Base-by-base conservation (phyloP, 176 grass and related monocot genomes). In the Phyllostachys edulis region DNA sequence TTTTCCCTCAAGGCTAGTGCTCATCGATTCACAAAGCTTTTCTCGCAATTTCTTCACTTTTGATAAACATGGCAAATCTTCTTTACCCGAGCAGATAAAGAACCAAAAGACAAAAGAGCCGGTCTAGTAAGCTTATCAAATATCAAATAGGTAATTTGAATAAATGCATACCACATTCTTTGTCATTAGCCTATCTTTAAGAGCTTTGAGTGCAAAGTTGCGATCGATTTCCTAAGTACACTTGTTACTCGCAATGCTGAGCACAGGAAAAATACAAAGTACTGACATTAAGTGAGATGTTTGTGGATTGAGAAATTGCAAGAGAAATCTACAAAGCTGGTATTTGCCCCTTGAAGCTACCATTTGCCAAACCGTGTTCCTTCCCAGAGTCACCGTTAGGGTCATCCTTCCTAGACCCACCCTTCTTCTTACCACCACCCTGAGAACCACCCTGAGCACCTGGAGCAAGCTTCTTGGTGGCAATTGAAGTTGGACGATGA, bases 41-140 rank as follows among this genome's bases (percentile, higher is more conserved):
- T 95, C 92, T 67, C n/a, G 92, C 96, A 55, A 98, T 98, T 78
- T 98, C 93, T 82, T 98, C 96, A 75, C 91, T 89, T 93, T 98
- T 73, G 27, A 45, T 59, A 81, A 72, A 79, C 13, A 87, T 73
- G 46, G 9, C 1, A 10, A 67, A 66, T 38, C 23, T 83, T 78
- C 1, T 82, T 90, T 51, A 85, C 4, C 27, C 42, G 5, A 9
- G 88, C 27, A 65, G 44, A 59, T 85, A 37, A 80, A 42, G 17
- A 72, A 77, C 36, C 24, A 41, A 76, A 63, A 74, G 74, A 42
- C 8, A 21, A 60, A 45, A 74, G 21, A 73, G n/a, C 12, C 37
- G n/a, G 55, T 78, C 9, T 21, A 73, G 9, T 32, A 47, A 66
- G 41, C 41, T 42, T 20, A 54, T 16, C 9, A 71, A 82, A 54